Evolutionary conservation across 805 yeast species (phyloP).

Genomic region (Blastobotrys muscicola): DNA sequence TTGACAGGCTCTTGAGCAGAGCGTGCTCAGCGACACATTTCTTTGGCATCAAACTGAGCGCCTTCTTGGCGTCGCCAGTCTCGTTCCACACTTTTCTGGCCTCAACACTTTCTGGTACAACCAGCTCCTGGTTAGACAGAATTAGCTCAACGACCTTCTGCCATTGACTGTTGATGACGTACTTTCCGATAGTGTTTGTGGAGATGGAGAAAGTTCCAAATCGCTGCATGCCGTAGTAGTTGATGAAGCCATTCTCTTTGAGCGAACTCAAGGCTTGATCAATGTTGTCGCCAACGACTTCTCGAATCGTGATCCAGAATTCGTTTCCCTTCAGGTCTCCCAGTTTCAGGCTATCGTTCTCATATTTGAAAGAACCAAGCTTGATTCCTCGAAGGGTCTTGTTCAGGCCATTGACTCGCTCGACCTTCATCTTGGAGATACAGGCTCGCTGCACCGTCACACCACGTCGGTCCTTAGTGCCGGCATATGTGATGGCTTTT

Average conservation of each 20-base stretch:
- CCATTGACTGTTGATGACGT: conserved; percentile 66
- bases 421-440: conserved; percentile 48
- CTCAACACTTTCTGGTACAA: conserved; percentile 71
- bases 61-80: conserved; percentile 52
- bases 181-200: conserved; percentile 77
- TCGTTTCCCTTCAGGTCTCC: conserved; percentile 89
- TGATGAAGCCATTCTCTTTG: conserved; percentile 67
- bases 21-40: conserved; percentile 79
- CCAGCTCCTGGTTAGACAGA: conserved; percentile 76
- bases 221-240: conserved; percentile 97
- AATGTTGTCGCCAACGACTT: conserved; percentile 36
- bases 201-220: conserved; percentile 94
- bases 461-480: conserved; percentile 95
- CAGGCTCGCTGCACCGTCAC: conserved; percentile 82
- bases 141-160: conserved; percentile 68
- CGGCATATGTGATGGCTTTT: conserved; percentile 69
- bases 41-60: conserved; percentile 74
- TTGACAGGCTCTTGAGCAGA: conserved; percentile 51
- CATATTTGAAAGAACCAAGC: conserved; percentile 70
- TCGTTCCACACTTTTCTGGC: conserved; percentile 78
- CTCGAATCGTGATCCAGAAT: conserved; percentile 75
- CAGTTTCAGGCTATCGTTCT: conserved; percentile 49
- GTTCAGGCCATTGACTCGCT: conserved; percentile 65
- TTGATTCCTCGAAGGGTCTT: conserved; percentile 65
- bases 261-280: conserved; percentile 49